These are phyloP conservation scores for Stephania yunnanensis DNA, from an alignment of 164 flowering plant species.

Conservation along the genomic window DNA sequence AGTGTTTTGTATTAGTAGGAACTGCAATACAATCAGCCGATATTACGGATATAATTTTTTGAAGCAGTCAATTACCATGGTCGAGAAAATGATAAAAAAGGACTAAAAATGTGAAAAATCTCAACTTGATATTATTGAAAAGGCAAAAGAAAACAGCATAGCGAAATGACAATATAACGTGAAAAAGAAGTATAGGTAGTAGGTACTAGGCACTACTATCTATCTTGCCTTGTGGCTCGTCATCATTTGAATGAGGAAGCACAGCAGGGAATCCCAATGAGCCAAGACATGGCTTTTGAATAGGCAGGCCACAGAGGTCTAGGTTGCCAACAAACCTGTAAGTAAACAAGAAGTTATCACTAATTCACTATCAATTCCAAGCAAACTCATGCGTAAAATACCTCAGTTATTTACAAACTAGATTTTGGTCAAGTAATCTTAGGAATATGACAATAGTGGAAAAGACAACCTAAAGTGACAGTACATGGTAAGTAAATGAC, in stretches of 20 bases:
- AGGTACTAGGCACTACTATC: not conserved
- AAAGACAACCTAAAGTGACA: not conserved
- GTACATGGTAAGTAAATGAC: constrained; percentile 20
- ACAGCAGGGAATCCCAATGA: constrained; percentile 91
- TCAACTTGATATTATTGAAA: not conserved
- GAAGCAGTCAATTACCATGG: not conserved
- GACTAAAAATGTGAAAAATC: not conserved
- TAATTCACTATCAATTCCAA: not conserved
- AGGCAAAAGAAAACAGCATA: not conserved
- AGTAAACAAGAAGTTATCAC: not conserved
- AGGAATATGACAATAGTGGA: not conserved
- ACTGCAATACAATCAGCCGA: constrained; percentile 30
- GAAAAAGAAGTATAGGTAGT: not conserved
- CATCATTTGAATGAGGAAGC: constrained; percentile 66
- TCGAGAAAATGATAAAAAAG: not conserved
- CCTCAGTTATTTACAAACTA: not conserved
- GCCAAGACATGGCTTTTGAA: constrained; percentile 66
- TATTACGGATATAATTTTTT: not conserved
- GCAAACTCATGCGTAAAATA: not conserved
- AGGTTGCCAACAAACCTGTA: constrained; percentile 80
- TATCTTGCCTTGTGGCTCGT: constrained; percentile 54
- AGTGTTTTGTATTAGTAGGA: constrained; percentile 46
- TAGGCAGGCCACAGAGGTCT: constrained; percentile 89
- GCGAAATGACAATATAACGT: not conserved
- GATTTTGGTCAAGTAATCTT: not conserved